Base-by-base conservation (phyloP, 805 yeast species). In the Saccharomycodes ludwigii region DNA sequence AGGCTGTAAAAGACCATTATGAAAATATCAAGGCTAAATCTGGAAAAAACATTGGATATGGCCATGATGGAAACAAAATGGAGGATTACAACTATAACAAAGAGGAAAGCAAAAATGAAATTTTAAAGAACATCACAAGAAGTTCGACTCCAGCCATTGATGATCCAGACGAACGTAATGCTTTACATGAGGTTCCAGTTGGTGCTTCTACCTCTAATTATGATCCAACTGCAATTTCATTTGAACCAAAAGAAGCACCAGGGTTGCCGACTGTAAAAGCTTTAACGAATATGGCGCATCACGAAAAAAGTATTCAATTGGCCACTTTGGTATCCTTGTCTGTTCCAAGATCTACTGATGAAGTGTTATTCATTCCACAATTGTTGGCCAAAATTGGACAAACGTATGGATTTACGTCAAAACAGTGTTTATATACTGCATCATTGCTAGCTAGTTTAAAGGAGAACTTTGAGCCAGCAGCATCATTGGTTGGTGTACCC, bases 271-370 rank as follows among this genome's bases (percentile, higher is more conserved):
- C 85, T 4, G 73, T 73, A 3, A 62, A 71, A 25, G 73, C 77
- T 1, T 53, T 72, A 30, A 71, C 72, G 13, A 73, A 76, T 20
- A 71, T 77, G 61, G 69, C 67, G 6, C 54, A 61, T 27, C 65
- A 65, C 33, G 64, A 66, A 38, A 56, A 63, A 39, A 60, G 65
- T 27, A 44, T 65, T 28, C 67, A 66, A 42, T 48, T 71, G 31
- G 71, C 76, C 1, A 65, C 66, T 15, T 50, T 71, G 18, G 84
- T 79, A 4, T 82, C 88, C 0, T 65, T 78, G 38, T 70, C 88
- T 0, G 67, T 77, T 7, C 91, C 88, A 5, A 59, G 91, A 47
- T 69, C 80, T 12, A 79, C 88, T 0, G 86, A 77, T 43, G 91
- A 80, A 47, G 78, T 84, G 0, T 55, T 80, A 25, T 76, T 78